A percentile compares a stretch with the other conserved stretches of the same genome.
Evolutionary conservation across 1,139 yeast genomes (phyloP).

Genomic region (Komagataea norvegica): DNA sequence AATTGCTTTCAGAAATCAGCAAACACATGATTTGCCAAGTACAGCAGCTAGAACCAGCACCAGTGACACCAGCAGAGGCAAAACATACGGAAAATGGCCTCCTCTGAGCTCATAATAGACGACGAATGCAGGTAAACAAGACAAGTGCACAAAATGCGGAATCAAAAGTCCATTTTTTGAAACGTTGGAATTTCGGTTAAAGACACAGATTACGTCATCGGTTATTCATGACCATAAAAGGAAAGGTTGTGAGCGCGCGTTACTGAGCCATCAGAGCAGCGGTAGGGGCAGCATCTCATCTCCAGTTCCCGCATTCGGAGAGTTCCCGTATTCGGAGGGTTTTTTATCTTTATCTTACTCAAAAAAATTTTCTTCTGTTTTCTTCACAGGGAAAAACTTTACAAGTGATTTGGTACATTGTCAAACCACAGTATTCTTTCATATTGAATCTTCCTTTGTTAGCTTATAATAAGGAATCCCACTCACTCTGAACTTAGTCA

Average conservation of each 20-base stretch:
- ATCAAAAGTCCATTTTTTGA: no score
- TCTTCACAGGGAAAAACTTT: neutral
- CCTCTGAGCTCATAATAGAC: constrained; percentile 14
- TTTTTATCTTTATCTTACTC: neutral
- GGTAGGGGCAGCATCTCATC: constrained; percentile 13
- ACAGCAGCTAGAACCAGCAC: neutral
- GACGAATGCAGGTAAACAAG: neutral
- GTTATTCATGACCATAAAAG: no score
- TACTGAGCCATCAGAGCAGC: no score
- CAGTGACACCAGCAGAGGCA: neutral
- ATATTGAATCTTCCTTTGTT: no score
- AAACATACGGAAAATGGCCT: constrained; percentile 27
- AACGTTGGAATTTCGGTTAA: no score
- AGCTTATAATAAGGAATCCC: no score
- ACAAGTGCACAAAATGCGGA: no score
- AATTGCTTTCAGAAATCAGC: no score
- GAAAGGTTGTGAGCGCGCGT: no score
- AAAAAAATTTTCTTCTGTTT: constrained; percentile 5
- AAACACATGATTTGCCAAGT: no score
- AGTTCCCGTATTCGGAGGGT: constrained; percentile 1
- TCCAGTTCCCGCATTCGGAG: constrained; percentile 5
- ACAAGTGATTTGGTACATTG: neutral
- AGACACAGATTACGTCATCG: no score
- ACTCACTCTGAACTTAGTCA: no score
- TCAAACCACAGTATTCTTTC: neutral